These are phyloP conservation scores for Pseudogymnoascus sp. DNA, from an alignment of 2,329 filamentous ascomycete species.

Conservation along the genomic window DNA sequence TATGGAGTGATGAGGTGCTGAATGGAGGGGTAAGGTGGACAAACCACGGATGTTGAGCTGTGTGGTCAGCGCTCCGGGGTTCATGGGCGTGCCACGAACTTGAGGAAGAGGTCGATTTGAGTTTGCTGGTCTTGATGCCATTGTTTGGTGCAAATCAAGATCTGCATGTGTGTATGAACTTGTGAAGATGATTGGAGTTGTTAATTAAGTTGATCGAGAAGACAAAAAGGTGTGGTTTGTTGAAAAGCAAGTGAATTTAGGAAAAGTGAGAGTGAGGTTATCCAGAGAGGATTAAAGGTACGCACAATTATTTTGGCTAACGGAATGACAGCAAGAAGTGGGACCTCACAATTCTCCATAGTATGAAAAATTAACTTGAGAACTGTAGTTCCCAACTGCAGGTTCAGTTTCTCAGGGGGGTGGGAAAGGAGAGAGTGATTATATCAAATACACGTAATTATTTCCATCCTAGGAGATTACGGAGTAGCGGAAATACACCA, in stretches of 20 bases:
- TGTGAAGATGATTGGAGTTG: background rate
- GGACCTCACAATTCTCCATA: background rate
- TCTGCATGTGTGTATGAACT: background rate
- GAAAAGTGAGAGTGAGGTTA: background rate
- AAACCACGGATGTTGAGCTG: background rate
- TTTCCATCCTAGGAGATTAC: background rate
- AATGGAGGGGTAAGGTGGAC: background rate
- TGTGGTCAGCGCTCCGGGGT: background rate
- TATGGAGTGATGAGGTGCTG: background rate
- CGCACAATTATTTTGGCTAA: background rate
- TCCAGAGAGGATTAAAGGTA: background rate
- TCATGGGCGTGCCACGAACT: background rate
- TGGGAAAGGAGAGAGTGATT: background rate
- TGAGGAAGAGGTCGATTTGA: conserved; percentile 3
- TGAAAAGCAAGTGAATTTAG: background rate
- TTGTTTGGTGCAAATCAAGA: background rate
- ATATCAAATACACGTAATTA: background rate
- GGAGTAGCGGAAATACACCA: background rate
- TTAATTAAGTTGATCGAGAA: background rate
- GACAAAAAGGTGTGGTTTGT: background rate
- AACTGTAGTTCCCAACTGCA: background rate
- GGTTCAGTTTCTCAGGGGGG: background rate
- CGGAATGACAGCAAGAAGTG: background rate
- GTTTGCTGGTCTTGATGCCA: background rate
- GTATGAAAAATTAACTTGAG: background rate